Conservation (phyloP, 805 yeast species). For the Yarrowia keelungensis region DNA sequence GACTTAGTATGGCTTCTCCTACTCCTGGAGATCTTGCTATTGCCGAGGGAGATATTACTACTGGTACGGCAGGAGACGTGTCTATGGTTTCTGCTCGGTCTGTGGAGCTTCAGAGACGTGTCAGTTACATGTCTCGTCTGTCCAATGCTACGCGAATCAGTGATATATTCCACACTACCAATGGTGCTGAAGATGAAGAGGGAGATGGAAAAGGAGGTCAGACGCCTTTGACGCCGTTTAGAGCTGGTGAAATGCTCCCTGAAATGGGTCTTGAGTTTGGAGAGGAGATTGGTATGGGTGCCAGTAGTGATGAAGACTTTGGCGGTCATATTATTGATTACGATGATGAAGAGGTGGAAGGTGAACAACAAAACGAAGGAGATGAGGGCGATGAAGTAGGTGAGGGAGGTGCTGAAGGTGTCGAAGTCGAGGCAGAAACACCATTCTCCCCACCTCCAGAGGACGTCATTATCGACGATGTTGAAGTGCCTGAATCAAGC, state of each 20-base stretch:
- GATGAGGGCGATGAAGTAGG: not conserved
- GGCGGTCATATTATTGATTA: slow-evolving; percentile 8
- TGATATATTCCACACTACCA: slow-evolving; percentile 19
- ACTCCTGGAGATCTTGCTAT: not conserved
- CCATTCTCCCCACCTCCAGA: not conserved
- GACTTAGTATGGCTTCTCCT: not conserved
- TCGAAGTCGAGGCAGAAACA: not conserved
- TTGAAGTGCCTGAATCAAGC: not conserved
- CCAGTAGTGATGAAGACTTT: slow-evolving; percentile 12
- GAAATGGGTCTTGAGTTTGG: slow-evolving; percentile 34
- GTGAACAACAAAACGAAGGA: not conserved
- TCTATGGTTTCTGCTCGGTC: slow-evolving; percentile 13
- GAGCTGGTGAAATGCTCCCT: slow-evolving; percentile 1
- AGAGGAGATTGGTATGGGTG: slow-evolving; percentile 1
- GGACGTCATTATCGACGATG: not conserved
- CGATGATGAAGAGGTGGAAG: not conserved
- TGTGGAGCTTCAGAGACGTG: slow-evolving; percentile 16
- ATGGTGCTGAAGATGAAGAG: not conserved
- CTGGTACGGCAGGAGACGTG: not conserved
- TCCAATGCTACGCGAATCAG: slow-evolving; percentile 31
- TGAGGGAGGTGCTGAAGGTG: not conserved
- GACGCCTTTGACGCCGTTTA: slow-evolving; percentile 10
- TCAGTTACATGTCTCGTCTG: slow-evolving; percentile 17
- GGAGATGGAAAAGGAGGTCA: not conserved
- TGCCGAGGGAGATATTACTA: no score